Evolutionary conservation across 1,284 basidiomycete species (phyloP).

Genomic region (Ceratobasidium sp.): DNA sequence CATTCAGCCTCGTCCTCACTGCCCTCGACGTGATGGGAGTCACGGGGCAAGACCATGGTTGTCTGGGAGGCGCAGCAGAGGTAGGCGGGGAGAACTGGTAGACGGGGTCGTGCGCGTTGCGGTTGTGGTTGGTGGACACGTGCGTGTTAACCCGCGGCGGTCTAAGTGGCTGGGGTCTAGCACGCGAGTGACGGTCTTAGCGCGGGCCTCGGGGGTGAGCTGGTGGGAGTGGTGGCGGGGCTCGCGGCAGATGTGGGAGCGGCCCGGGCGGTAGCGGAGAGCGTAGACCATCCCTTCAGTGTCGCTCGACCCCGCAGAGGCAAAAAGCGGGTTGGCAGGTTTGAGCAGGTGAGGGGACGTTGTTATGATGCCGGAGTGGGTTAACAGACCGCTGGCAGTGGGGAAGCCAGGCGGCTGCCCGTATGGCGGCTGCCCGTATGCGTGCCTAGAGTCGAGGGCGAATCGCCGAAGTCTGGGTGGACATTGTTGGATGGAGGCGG

Average conservation of each 20-base stretch:
- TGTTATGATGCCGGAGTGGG: too few species aligned
- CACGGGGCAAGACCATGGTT: not conserved
- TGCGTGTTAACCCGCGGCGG: not conserved
- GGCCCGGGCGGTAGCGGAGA: constrained; percentile 18
- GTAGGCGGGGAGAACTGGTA: constrained; percentile 38
- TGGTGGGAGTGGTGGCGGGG: constrained; percentile 32
- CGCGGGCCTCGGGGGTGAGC: constrained; percentile 23
- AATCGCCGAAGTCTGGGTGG: too few species aligned
- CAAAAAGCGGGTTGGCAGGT: constrained; percentile 17
- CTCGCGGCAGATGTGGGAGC: constrained; percentile 20
- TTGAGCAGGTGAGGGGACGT: too few species aligned
- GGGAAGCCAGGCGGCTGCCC: too few species aligned
- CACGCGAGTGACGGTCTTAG: constrained; percentile 15
- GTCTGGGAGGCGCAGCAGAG: constrained; percentile 4
- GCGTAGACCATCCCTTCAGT: constrained; percentile 26
- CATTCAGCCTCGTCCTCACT: constrained; percentile 2
- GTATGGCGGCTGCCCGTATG: too few species aligned
- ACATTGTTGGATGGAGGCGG: too few species aligned
- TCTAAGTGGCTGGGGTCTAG: constrained; percentile 34
- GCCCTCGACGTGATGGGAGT: not conserved
- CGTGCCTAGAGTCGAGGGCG: too few species aligned
- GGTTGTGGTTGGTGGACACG: constrained; percentile 25
- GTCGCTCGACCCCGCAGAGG: not conserved
- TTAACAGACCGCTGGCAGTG: too few species aligned
- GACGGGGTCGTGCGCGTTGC: constrained; percentile 35